Percentiles rank a stretch among this genome's conserved stretches.
Evolutionary conservation across 2,329 filamentous ascomycete species (phyloP).

Genomic region (Ceratocystis smalleyi): DNA sequence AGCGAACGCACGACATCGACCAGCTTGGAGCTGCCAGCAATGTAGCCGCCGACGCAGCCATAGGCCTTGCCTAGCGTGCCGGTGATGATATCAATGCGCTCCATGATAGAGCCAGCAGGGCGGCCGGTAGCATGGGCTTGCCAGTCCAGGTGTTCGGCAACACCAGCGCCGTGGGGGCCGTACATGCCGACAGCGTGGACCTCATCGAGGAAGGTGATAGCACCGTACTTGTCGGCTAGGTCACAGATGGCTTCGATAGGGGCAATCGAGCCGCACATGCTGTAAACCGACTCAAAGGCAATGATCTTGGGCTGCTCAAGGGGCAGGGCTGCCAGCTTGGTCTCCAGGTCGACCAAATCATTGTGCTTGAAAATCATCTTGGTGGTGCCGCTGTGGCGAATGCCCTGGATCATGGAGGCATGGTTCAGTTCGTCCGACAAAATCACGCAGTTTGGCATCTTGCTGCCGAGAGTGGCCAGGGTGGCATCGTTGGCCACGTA

Average conservation of each 20-base stretch:
- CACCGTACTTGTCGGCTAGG: conserved; percentile 91
- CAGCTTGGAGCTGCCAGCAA: conserved; percentile 72
- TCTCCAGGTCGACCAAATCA: conserved; percentile 80
- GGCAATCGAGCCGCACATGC: conserved; percentile 95
- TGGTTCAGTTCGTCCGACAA: conserved; percentile 96
- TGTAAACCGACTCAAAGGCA: conserved; percentile 96
- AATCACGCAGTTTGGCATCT: conserved; percentile 90
- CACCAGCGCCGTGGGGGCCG: conserved; percentile 83
- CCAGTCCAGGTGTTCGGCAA: conserved; percentile 93
- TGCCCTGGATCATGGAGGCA: conserved; percentile 98
- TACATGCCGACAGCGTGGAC: conserved; percentile 99
- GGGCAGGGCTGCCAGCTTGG: conserved; percentile 77
- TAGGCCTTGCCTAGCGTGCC: conserved; percentile 96
- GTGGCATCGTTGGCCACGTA: conserved; percentile 98
- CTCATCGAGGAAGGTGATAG: conserved; percentile 94
- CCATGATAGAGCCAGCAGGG: conserved; percentile 74
- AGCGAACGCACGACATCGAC: conserved; percentile 89
- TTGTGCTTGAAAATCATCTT: conserved; percentile 99
- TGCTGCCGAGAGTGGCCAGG: conserved; percentile 88
- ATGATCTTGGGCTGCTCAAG: conserved; percentile 88
- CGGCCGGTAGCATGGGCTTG: conserved; percentile 64
- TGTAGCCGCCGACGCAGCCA: conserved; percentile 94
- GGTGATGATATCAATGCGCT: conserved; percentile 94
- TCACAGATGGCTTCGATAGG: conserved; percentile 95
- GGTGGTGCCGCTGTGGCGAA: conserved; percentile 88